Conservation (phyloP, 2,329 filamentous ascomycete genomes). For the Pseudogymnoascus sp. region DNA sequence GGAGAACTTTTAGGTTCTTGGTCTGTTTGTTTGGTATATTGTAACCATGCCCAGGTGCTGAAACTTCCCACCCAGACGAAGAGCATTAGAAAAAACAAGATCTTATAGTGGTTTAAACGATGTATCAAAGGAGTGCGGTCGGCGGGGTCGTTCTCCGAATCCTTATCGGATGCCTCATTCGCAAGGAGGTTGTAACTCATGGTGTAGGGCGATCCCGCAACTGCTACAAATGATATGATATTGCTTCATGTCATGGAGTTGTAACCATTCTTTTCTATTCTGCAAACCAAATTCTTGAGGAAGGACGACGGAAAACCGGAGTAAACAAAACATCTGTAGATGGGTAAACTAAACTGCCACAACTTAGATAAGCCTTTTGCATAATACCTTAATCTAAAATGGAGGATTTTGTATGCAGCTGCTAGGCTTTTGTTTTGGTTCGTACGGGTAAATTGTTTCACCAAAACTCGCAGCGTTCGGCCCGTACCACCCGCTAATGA, state of each 20-base stretch:
- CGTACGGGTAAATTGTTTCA: background rate
- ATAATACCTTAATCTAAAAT: background rate
- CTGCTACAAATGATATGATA: background rate
- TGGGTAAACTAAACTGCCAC: background rate
- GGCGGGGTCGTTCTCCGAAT: background rate
- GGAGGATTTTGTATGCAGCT: background rate
- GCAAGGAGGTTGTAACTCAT: background rate
- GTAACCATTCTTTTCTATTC: background rate
- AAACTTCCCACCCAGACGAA: background rate
- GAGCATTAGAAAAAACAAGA: background rate
- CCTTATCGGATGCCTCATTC: background rate
- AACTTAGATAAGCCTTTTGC: background rate
- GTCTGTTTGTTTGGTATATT: background rate
- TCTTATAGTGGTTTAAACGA: background rate
- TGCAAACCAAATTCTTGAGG: background rate
- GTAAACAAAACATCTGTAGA: background rate
- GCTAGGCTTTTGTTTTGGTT: background rate
- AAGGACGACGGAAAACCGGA: background rate
- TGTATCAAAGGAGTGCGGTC: background rate
- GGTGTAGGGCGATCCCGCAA: background rate
- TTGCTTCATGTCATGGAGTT: background rate
- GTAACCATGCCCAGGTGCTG: background rate
- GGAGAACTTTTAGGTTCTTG: background rate
- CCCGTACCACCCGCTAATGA: background rate
- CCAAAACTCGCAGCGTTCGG: background rate